Percentiles rank a stretch among this genome's conserved stretches.
phyloP scores from a whole-genome alignment of 352 stramenopile genomes.

The Phytophthora tubulina region DNA sequence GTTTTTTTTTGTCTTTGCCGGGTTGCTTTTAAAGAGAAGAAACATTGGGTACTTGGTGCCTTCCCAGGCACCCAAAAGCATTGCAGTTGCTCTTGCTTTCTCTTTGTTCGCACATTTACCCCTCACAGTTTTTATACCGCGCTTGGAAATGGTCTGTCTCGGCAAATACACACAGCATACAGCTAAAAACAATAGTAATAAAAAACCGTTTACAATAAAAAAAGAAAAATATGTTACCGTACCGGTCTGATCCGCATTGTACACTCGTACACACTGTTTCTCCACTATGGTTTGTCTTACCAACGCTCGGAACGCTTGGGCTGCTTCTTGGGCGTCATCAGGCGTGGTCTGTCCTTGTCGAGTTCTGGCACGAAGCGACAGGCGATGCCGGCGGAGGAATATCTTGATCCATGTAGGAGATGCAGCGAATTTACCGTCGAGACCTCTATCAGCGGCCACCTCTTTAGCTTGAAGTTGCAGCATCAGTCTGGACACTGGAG shows the following conservation, averaged over 20 bases:
- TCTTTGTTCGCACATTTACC: slow-evolving; percentile 12
- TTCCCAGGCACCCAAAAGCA: slow-evolving; percentile 10
- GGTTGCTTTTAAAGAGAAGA: slow-evolving; percentile 4
- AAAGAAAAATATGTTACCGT: background rate
- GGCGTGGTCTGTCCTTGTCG: slow-evolving; percentile 5
- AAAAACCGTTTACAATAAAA: background rate
- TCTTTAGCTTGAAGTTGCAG: background rate
- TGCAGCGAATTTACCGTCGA: slow-evolving; percentile 3
- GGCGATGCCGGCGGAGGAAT: background rate
- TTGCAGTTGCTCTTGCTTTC: slow-evolving; percentile 10
- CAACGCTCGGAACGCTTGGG: background rate
- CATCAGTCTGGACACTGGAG: background rate
- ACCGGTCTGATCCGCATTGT: slow-evolving; percentile 17
- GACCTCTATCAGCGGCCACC: background rate
- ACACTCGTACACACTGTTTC: slow-evolving; percentile 3
- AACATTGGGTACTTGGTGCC: background rate
- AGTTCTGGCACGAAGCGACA: slow-evolving; percentile 1
- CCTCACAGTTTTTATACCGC: slow-evolving; percentile 12
- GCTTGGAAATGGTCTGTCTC: slow-evolving; percentile 10
- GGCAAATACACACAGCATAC: background rate
- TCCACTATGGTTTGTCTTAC: slow-evolving; percentile 8
- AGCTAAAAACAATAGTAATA: background rate
- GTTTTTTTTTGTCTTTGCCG: background rate
- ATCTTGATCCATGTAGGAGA: slow-evolving; percentile 1
- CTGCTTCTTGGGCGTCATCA: background rate